Conservation (phyloP, 441 rosid genomes). For the Manihot esculenta region DNA sequence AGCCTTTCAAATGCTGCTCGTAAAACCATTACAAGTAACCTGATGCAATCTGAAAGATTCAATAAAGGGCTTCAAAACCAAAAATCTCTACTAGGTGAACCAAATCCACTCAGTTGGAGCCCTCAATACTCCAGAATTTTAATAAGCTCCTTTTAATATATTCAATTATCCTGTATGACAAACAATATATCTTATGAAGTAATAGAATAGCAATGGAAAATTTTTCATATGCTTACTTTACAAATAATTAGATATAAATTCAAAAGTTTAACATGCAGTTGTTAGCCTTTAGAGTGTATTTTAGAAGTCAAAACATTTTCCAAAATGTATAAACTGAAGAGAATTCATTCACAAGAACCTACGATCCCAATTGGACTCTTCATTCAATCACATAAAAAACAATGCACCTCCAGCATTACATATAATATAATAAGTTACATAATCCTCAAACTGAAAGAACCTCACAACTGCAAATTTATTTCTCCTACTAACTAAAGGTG, state of each 20-base stretch:
- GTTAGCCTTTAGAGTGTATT: neutral
- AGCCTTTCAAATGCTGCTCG: neutral
- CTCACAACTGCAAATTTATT: neutral
- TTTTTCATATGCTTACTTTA: neutral
- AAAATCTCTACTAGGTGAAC: neutral
- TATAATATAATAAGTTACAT: neutral
- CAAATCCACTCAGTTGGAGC: neutral
- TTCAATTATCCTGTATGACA: neutral
- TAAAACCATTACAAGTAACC: neutral
- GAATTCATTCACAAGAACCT: neutral
- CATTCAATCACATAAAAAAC: neutral
- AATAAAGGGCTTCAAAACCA: no score
- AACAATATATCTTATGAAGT: neutral
- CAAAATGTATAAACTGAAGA: neutral
- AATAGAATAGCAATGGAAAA: neutral
- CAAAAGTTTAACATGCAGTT: neutral
- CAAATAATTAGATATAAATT: neutral
- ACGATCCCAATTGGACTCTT: neutral
- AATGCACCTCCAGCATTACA: neutral
- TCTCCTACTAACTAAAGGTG: neutral
- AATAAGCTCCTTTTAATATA: neutral
- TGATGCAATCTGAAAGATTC: neutral
- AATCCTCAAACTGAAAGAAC: neutral
- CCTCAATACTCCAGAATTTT: neutral
- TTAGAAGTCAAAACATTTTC: neutral